Percentiles rank a stretch among this genome's conserved stretches.
These are phyloP conservation scores for Talaromyces sp. DNA, from an alignment of 2,329 filamentous ascomycete genomes.

Conservation along the genomic window DNA sequence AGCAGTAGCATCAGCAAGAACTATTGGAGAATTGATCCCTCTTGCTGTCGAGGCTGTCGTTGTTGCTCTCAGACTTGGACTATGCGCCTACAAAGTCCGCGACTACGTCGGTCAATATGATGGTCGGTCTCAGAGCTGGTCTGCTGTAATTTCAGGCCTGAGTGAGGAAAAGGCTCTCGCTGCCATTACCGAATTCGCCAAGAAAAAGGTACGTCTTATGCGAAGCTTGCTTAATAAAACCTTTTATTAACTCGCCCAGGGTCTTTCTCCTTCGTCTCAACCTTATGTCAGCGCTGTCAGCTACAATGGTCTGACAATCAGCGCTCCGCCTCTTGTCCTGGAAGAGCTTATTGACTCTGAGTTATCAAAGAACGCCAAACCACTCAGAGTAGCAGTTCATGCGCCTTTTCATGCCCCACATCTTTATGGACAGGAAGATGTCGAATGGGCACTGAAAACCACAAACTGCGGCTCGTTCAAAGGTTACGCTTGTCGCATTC, in stretches of 20 bases:
- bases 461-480: slow-evolving; percentile 28
- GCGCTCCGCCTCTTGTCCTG: slow-evolving; percentile 52
- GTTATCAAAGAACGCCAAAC: slow-evolving; percentile 47
- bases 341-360: slow-evolving; percentile 49
- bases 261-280: slow-evolving; percentile 47
- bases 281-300: slow-evolving; percentile 58
- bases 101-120: slow-evolving; percentile 31
- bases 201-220: slow-evolving; percentile 22
- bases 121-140: slow-evolving; percentile 34
- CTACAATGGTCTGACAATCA: slow-evolving; percentile 55
- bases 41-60: slow-evolving; percentile 39
- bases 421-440: slow-evolving; percentile 48
- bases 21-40: slow-evolving; percentile 39
- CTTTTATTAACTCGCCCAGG: slow-evolving; percentile 22
- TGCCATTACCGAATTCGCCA: slow-evolving; percentile 23
- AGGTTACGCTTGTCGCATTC: slow-evolving; percentile 27
- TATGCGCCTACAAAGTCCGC: slow-evolving; percentile 35
- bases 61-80: slow-evolving; percentile 41
- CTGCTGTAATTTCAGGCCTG: slow-evolving; percentile 37
- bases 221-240: not conserved
- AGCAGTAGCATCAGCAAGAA: slow-evolving; percentile 36
- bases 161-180: slow-evolving; percentile 27
- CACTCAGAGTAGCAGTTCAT: slow-evolving; percentile 51
- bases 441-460: slow-evolving; percentile 47
- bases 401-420: slow-evolving; percentile 57